Percentiles rank a stretch among this genome's conserved stretches.
Evolutionary conservation across 768 basidiomycete genomes (phyloP).

Genomic region (Panaeolus cyanescens): DNA sequence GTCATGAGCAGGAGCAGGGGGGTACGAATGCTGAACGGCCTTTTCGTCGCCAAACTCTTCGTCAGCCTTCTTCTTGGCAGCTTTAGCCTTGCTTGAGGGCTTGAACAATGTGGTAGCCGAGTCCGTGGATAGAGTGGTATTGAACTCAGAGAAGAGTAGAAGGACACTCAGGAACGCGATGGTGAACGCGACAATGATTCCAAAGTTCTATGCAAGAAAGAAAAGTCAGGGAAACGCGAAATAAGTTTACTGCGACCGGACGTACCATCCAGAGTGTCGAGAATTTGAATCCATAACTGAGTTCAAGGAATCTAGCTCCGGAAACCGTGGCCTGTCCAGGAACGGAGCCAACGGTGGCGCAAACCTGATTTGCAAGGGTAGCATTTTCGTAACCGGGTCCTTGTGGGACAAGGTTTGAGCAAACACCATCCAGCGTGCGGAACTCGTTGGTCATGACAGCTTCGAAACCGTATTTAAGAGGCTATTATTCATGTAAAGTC

Average conservation of each 20-base stretch:
- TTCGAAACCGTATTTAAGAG: constrained; percentile 65
- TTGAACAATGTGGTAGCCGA: constrained; percentile 61
- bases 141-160: constrained; percentile 60
- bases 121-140: constrained; percentile 39
- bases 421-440: constrained; percentile 60
- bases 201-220: constrained; percentile 52
- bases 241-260: neutral
- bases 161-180: constrained; percentile 47
- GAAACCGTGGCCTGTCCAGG: constrained; percentile 59
- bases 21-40: neutral
- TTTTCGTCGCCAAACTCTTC: constrained; percentile 24
- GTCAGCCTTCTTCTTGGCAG: constrained; percentile 17
- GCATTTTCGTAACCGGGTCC: constrained; percentile 63
- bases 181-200: constrained; percentile 69
- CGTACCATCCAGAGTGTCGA: constrained; percentile 44
- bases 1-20: constrained; percentile 20
- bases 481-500: constrained; percentile 4
- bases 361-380: constrained; percentile 67
- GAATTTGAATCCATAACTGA: constrained; percentile 48
- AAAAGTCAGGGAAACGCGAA: constrained; percentile 19
- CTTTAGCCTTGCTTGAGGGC: constrained; percentile 43
- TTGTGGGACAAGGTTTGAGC: constrained; percentile 57
- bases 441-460: constrained; percentile 80
- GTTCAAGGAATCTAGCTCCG: constrained; percentile 52
- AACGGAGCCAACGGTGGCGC: constrained; percentile 65